Base-by-base conservation (phyloP, 1,284 basidiomycete species). In the Puccinia hordei region DNA sequence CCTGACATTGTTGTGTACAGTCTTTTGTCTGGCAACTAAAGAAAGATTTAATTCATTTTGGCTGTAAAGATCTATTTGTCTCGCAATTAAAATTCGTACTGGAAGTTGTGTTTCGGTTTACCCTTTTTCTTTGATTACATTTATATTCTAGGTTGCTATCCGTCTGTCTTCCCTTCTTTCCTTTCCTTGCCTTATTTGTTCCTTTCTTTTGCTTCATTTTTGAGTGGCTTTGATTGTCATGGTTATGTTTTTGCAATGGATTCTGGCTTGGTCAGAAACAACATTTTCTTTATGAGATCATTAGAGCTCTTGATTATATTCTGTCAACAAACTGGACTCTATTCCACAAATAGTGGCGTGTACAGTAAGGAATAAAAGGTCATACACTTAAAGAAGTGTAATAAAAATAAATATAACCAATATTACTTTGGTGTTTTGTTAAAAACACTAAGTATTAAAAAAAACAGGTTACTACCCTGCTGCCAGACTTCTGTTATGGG, bases 181-280 rank as follows among this genome's bases (percentile, higher is more conserved):
- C 13, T 38, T 22, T 38, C 2, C 38, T 38, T 2, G 17, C 15
- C 33, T 10, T 63, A 41, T 63, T n/a, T 63, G 10, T n/a, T 63
- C 19, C 22, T 63, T 0, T 63, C 30, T 38, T 33, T 63, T 63
- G 1, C 12, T 33, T 33, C 38, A 38, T 63, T 33, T 63, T 63
- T 35, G 30, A 38, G 33, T 38, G 33, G 33, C 22, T 19, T 38
- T 33, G 46, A 35, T 63, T 63, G 59, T 63, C 38, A 63, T 22
- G 59, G 59, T n/a, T 63, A 63, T 63, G 38, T 38, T 63, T 63
- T 63, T 33, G 59, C 33, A 63, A 63, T 63, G 59, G 59, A 38
- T 38, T 63, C 59, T 63, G 13, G 59, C 59, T 33, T 15, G 13
- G 9, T 38, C 4, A 27, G 57, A 59, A 33, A 59, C 13, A 12